Base-by-base conservation (phyloP, 2,329 filamentous ascomycete species). In the Colletotrichum gloeosporioides region DNA sequence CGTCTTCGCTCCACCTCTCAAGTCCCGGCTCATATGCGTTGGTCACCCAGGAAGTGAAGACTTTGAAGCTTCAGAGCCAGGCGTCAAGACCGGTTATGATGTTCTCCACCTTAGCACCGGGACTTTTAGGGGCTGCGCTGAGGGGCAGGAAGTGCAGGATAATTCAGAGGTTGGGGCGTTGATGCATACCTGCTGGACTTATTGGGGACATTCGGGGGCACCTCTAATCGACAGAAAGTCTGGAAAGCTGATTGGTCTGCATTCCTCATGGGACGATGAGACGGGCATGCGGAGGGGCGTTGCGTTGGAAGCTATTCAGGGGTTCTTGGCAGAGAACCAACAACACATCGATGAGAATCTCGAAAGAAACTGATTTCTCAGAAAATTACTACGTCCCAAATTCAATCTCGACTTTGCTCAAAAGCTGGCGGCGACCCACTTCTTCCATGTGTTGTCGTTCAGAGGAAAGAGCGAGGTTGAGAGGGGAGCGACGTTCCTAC, bases 111-210 rank as follows among this genome's bases (percentile, higher is more conserved):
- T 89, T 53, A 89, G 86, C 57, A 78, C 83, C 59, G 89, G 88
- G 0, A 78, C 69, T 4, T 89, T 86, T 68, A 81, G 83, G 12
- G 89, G 88, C 0, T 82, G 84, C 66, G 82, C 82, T 2, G 69
- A 78, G 12, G 84, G 77, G 5, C 84, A 84, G 67, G 86, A 90
- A 79, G 80, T 83, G 4, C 86, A 90, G 69, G 87, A 91, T 75
- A 90, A 90, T 77, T 84, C 83, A 3, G 87, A 89, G 29, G 90
- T 91, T 69, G 89, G 89, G 2, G 85, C 85, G 1, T 77, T 91
- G 78, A 88, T 85, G 84, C 89, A 91, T 79, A 86, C 88, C 78
- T 89, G 87, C 73, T 91, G 89, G 89, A 91, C 89, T 3, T 91
- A 90, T 79, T 90, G 89, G 90, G 89, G 89, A 2, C 89, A 90